Conservation (phyloP, 2,329 filamentous ascomycete genomes). For the Cryphonectria naterciae region DNA sequence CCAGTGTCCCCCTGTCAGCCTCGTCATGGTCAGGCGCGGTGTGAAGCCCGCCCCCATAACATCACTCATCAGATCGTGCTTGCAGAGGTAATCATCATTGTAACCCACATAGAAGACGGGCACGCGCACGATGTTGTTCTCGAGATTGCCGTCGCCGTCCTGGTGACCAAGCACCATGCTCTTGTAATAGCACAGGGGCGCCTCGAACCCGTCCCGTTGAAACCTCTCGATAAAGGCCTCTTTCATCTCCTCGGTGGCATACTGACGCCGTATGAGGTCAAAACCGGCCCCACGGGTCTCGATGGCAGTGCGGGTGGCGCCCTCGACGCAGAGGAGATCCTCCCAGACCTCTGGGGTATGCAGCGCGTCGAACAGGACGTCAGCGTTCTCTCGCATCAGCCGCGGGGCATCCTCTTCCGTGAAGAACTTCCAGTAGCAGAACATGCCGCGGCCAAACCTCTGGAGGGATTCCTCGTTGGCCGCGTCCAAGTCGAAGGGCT, state of each 20-base stretch:
- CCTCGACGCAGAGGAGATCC: constrained; percentile 42
- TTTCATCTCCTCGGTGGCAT: constrained; percentile 34
- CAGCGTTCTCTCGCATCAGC: constrained; percentile 44
- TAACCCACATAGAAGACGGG: constrained; percentile 37
- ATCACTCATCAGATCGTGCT: constrained; percentile 33
- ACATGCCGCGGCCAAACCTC: constrained; percentile 42
- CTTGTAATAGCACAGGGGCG: constrained; percentile 37
- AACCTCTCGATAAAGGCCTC: constrained; percentile 36
- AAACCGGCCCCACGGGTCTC: constrained; percentile 31
- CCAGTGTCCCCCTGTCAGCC: constrained; percentile 38
- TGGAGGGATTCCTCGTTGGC: constrained; percentile 39
- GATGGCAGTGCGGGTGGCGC: constrained; percentile 39
- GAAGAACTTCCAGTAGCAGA: constrained; percentile 53
- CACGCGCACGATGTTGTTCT: constrained; percentile 31
- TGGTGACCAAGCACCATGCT: constrained; percentile 32
- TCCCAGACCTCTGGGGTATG: constrained; percentile 41
- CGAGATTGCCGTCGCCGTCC: constrained; percentile 31
- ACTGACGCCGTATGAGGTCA: constrained; percentile 34
- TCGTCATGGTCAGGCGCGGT: constrained; percentile 34
- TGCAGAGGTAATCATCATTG: not conserved
- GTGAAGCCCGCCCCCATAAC: constrained; percentile 33
- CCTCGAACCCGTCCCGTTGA: constrained; percentile 36
- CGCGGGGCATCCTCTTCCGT: constrained; percentile 42
- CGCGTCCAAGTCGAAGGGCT: constrained; percentile 42
- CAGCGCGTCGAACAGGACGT: constrained; percentile 41